Evolutionary conservation across 768 basidiomycete species (phyloP).

Genomic region (Pleurotus ostreatus): DNA sequence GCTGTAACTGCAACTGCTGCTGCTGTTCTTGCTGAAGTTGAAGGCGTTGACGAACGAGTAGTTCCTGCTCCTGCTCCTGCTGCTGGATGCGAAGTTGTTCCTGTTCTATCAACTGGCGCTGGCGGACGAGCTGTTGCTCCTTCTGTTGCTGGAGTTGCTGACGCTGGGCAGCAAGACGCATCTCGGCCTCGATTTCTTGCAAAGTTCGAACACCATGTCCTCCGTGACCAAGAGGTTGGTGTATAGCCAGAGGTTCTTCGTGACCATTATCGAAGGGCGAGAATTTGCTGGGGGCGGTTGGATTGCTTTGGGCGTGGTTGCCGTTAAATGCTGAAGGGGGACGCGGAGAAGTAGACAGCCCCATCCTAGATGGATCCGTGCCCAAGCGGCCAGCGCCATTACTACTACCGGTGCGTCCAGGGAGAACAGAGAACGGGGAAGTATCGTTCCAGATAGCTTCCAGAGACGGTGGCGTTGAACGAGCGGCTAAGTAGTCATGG

Average conservation of each 20-base stretch:
- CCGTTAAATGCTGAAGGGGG: constrained; percentile 4
- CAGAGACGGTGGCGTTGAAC: constrained; percentile 42
- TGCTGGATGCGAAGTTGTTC: constrained; percentile 27
- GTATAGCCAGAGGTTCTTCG: constrained; percentile 20
- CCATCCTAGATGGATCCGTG: constrained; percentile 28
- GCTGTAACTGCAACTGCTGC: constrained; percentile 47
- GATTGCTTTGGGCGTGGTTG: neutral
- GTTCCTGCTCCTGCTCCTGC: constrained; percentile 29
- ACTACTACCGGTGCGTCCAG: constrained; percentile 45
- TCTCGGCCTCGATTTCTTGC: constrained; percentile 82
- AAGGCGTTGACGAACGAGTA: constrained; percentile 30
- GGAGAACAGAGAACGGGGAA: constrained; percentile 68
- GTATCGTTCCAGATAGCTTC: constrained; percentile 84
- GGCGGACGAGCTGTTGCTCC: constrained; percentile 22
- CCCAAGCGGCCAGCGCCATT: constrained; percentile 28
- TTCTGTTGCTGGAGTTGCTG: constrained; percentile 23
- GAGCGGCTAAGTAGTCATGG: constrained; percentile 26
- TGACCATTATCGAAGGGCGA: constrained; percentile 30
- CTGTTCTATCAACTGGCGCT: constrained; percentile 23
- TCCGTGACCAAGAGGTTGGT: constrained; percentile 30
- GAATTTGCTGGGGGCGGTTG: constrained; percentile 22
- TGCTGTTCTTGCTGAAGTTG: constrained; percentile 44
- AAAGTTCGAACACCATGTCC: constrained; percentile 52
- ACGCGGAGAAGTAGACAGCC: constrained; percentile 23
- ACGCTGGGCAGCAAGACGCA: constrained; percentile 60